Evolutionary conservation across 495 filamentous ascomycete genomes (phyloP).

Genomic region (Copromyces sp.): DNA sequence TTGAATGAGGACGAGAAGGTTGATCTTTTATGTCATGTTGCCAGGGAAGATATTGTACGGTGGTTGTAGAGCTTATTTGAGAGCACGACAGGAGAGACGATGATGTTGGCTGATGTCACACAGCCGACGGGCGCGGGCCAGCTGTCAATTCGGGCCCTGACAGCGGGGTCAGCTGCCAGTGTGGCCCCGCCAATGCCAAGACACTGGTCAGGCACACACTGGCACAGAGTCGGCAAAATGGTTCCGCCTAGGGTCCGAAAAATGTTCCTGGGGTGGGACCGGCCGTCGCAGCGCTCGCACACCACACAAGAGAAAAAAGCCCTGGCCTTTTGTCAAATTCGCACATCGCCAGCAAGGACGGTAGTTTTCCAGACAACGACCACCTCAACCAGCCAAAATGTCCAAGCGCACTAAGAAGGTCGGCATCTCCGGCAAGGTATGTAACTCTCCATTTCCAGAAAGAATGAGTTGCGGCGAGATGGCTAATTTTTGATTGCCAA

Average conservation of each 20-base stretch:
- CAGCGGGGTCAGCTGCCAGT: neutral
- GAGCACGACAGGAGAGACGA: neutral
- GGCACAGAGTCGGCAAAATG: constrained; percentile 15
- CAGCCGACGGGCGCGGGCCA: neutral
- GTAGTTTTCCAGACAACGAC: constrained; percentile 13
- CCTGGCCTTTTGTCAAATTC: constrained; percentile 24
- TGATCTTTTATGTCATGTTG: neutral
- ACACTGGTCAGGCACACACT: neutral
- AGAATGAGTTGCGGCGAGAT: neutral
- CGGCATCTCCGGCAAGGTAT: constrained; percentile 58
- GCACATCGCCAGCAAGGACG: constrained; percentile 14
- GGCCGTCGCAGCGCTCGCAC: neutral
- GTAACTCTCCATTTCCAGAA: constrained; percentile 3
- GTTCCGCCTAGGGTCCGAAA: constrained; percentile 19
- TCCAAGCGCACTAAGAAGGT: constrained; percentile 98
- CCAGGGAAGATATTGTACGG: neutral
- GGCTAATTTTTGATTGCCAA: constrained; percentile 10
- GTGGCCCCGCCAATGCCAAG: neutral
- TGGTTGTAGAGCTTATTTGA: neutral
- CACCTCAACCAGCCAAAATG: constrained; percentile 55
- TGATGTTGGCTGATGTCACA: neutral
- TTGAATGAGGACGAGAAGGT: neutral
- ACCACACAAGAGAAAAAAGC: constrained; percentile 20
- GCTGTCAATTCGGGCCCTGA: neutral
- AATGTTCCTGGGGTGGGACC: neutral